Percentiles rank a stretch among this genome's conserved stretches.
Evolutionary conservation across 768 basidiomycete genomes (phyloP).

Genomic region (Multifurca ochricompacta): DNA sequence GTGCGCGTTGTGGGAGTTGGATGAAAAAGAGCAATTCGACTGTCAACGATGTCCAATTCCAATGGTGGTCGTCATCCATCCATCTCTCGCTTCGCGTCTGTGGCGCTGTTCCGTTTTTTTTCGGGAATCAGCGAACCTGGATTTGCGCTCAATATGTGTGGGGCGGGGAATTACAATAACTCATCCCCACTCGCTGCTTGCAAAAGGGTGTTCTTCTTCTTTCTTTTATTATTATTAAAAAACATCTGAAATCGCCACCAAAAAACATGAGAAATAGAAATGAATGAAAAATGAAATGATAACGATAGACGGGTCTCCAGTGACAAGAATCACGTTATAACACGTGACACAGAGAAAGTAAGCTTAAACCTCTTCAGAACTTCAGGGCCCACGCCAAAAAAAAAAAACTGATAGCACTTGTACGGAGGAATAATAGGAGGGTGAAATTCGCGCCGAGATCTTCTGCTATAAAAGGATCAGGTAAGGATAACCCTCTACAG

Average conservation of each 20-base stretch:
- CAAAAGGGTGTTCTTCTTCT: too few relatives aligned
- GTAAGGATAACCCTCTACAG: neutral
- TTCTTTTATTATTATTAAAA: too few relatives aligned
- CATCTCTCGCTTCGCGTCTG: slow-evolving; percentile 10
- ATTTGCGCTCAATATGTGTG: neutral
- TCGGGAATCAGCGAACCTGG: neutral
- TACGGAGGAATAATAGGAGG: neutral
- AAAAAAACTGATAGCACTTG: neutral
- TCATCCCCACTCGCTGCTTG: too few relatives aligned
- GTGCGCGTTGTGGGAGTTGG: slow-evolving; percentile 8
- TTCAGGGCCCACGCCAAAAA: too few relatives aligned
- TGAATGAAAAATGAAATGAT: neutral
- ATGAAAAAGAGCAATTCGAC: too few relatives aligned
- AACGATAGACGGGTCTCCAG: neutral
- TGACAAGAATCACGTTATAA: neutral
- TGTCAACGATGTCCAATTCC: neutral
- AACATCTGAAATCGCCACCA: too few relatives aligned
- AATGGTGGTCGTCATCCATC: slow-evolving; percentile 9
- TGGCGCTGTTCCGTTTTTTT: slow-evolving; percentile 7
- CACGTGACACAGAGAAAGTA: neutral
- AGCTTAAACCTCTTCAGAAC: too few relatives aligned
- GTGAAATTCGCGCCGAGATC: neutral
- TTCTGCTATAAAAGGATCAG: neutral
- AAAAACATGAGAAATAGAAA: too few relatives aligned
- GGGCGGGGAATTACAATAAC: neutral